Conservation (phyloP, 129 eudicot species). For the Tagetes patula region DNA sequence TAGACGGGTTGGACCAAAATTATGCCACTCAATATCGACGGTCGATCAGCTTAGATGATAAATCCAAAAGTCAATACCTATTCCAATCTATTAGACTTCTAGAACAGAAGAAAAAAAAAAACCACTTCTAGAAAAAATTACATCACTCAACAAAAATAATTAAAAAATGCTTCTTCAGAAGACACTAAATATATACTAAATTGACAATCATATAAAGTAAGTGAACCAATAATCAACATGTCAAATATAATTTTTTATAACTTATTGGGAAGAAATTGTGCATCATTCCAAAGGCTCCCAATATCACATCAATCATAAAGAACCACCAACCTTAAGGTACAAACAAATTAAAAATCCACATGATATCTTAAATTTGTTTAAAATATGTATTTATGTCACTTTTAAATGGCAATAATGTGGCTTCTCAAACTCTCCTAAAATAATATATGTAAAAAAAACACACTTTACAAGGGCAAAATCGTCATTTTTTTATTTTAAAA, state of each 20-base stretch:
- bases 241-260: not conserved
- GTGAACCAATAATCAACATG: not conserved
- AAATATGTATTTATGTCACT: conserved; percentile 11
- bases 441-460: not conserved
- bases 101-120: not conserved
- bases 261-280: not conserved
- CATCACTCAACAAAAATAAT: not conserved
- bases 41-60: too few relatives aligned
- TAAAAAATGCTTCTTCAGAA: not conserved
- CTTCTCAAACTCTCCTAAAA: conserved; percentile 16
- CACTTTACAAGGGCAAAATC: conserved; percentile 12
- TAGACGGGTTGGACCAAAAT: not conserved
- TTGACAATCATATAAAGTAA: not conserved
- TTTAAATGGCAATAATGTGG: conserved; percentile 19
- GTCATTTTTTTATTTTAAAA: not conserved
- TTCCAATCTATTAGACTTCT: conserved; percentile 9
- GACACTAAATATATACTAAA: not conserved
- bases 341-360: conserved; percentile 27
- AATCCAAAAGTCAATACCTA: not conserved
- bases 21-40: not conserved
- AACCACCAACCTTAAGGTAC: conserved; percentile 29
- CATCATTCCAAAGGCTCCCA: not conserved
- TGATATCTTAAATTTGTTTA: conserved; percentile 26
- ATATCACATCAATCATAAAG: conserved; percentile 27
- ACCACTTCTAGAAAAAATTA: not conserved